These are phyloP conservation scores for Biscutella laevigata DNA, from an alignment of 441 rosid genomes.

Conservation along the genomic window DNA sequence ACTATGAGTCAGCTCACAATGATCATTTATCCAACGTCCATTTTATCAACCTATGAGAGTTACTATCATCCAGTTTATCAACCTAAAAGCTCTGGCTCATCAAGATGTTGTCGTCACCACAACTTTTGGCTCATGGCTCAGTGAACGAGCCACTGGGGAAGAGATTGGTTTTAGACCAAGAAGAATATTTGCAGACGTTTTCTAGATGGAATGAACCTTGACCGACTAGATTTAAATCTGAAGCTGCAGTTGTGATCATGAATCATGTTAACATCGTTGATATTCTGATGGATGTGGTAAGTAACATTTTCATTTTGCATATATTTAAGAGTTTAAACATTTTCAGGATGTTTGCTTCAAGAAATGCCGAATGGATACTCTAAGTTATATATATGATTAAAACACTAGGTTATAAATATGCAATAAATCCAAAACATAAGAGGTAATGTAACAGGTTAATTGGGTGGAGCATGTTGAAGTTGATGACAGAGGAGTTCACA, in stretches of 20 bases:
- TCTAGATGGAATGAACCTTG: no score
- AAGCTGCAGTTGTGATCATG: constrained; percentile 83
- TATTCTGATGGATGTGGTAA: constrained; percentile 97
- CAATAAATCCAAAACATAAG: no score
- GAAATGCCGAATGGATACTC: constrained; percentile 90
- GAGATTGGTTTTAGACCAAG: constrained; percentile 49
- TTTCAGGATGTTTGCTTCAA: constrained; percentile 86
- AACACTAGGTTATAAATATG: no score
- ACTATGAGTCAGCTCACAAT: constrained; percentile 76
- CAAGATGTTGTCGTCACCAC: no score
- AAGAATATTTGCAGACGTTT: constrained; percentile 69
- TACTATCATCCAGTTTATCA: no score
- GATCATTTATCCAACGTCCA: constrained; percentile 87
- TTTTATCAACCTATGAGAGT: no score
- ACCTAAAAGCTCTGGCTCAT: no score
- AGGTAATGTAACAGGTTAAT: constrained; percentile 45
- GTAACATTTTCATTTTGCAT: no score
- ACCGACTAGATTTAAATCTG: constrained; percentile 64
- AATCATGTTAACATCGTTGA: constrained; percentile 83
- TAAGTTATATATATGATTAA: no score
- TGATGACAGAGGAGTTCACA: constrained; percentile 77
- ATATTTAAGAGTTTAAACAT: no score
- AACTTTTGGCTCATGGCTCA: no score
- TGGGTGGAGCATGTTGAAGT: constrained; percentile 95
- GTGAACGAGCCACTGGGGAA: constrained; percentile 48